phyloP scores from a whole-genome alignment of 495 filamentous ascomycete genomes.

The Penicillium egyptiacum region DNA sequence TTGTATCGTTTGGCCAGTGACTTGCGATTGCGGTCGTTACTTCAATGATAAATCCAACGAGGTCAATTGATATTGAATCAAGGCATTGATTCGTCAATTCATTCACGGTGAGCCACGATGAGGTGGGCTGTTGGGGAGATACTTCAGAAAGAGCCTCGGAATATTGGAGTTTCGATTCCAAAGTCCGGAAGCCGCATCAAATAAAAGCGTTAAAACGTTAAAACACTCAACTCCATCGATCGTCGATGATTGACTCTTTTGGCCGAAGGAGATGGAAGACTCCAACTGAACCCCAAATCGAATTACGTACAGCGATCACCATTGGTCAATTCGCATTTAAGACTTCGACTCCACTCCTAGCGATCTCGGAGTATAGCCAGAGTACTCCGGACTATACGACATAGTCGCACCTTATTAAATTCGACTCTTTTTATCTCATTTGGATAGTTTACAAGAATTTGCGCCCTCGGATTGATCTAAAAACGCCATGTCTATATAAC shows the following conservation, averaged over 20 bases:
- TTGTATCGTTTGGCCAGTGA: not conserved
- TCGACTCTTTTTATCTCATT: too few species aligned
- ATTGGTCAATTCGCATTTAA: conserved; percentile 28
- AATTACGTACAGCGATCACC: conserved; percentile 26
- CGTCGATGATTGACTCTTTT: conserved; percentile 26
- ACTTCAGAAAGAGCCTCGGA: too few species aligned
- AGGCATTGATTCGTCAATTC: conserved; percentile 5
- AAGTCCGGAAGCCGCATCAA: not conserved
- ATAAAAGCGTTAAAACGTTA: not conserved
- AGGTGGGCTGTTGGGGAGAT: conserved; percentile 11
- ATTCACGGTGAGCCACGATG: conserved; percentile 1
- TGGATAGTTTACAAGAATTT: too few species aligned
- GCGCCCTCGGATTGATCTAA: too few species aligned
- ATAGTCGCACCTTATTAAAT: too few species aligned
- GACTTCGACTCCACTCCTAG: not conserved
- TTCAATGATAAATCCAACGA: not conserved
- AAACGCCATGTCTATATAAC: too few species aligned
- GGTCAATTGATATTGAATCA: not conserved
- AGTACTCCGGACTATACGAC: too few species aligned
- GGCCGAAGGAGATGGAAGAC: conserved; percentile 21
- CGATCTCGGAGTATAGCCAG: not conserved
- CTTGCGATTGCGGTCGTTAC: not conserved
- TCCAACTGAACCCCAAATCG: conserved; percentile 28
- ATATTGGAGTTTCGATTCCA: conserved; percentile 9
- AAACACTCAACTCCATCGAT: conserved; percentile 8